Conservation (phyloP, 306 rosid genomes). For the Echinosophora koreensis region DNA sequence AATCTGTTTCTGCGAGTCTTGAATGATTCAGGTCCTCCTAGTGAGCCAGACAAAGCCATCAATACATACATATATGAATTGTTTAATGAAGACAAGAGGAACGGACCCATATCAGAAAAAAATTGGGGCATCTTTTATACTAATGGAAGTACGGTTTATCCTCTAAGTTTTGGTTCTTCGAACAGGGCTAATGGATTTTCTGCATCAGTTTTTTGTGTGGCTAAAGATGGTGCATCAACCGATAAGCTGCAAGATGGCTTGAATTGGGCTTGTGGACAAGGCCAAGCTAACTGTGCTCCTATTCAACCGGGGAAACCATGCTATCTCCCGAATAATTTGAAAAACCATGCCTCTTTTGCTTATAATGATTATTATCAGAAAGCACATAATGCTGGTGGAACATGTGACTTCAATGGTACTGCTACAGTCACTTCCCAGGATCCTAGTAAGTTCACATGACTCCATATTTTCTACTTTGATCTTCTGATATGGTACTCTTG, state of each 20-base stretch:
- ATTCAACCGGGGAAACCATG: slow-evolving; percentile 83
- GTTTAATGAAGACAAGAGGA: slow-evolving; percentile 92
- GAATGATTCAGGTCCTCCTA: slow-evolving; percentile 93
- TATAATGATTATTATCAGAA: slow-evolving; percentile 90
- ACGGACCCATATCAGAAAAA: slow-evolving; percentile 83
- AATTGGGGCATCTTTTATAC: slow-evolving; percentile 81
- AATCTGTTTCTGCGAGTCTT: slow-evolving; percentile 82
- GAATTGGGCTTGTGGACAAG: slow-evolving; percentile 98
- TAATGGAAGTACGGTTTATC: slow-evolving; percentile 82
- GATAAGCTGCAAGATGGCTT: slow-evolving; percentile 84
- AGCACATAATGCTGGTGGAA: slow-evolving; percentile 75
- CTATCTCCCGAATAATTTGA: slow-evolving; percentile 69
- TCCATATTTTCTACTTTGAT: slow-evolving; percentile 37
- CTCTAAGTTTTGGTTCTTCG: slow-evolving; percentile 61
- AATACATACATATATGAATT: slow-evolving; percentile 86
- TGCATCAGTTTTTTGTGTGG: slow-evolving; percentile 80
- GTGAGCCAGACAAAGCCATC: slow-evolving; percentile 74
- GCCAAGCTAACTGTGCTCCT: slow-evolving; percentile 85
- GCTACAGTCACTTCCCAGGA: slow-evolving; percentile 65
- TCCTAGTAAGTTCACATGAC: slow-evolving; percentile 78
- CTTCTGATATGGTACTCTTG: slow-evolving; percentile 7
- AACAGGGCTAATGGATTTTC: slow-evolving; percentile 59
- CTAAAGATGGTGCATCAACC: slow-evolving; percentile 72
- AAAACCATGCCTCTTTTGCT: slow-evolving; percentile 91
- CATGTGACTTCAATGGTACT: slow-evolving; percentile 94